phyloP scores from a whole-genome alignment of 202 grass and related monocot species.

The Eragrostis tef region DNA sequence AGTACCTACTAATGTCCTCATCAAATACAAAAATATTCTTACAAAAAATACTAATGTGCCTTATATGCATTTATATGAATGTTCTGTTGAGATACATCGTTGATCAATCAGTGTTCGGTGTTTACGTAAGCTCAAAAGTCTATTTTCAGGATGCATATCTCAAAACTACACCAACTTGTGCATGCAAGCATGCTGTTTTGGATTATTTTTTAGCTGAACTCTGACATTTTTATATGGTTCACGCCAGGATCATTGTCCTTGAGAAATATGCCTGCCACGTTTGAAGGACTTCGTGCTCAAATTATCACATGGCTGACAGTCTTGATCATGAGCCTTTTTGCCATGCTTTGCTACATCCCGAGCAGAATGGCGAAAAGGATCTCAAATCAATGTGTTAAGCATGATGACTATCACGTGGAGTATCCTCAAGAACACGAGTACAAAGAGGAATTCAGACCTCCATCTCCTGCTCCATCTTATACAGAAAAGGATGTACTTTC shows the following conservation, averaged over 20 bases:
- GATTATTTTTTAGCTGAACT: slow-evolving; percentile 8
- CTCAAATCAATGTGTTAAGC: slow-evolving; percentile 51
- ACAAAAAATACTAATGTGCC: background rate
- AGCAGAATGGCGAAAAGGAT: slow-evolving; percentile 70
- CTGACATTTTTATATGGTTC: slow-evolving; percentile 31
- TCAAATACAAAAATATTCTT: background rate
- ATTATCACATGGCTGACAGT: slow-evolving; percentile 72
- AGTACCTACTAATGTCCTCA: background rate
- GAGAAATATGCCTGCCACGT: slow-evolving; percentile 43
- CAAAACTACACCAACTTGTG: background rate
- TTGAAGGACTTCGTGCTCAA: slow-evolving; percentile 56
- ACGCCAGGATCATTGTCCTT: slow-evolving; percentile 53
- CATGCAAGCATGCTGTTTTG: slow-evolving; percentile 4
- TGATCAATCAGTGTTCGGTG: background rate
- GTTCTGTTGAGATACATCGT: background rate
- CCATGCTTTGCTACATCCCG: slow-evolving; percentile 59
- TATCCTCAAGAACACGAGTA: slow-evolving; percentile 60
- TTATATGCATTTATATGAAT: background rate
- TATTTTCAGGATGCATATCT: slow-evolving; percentile 4
- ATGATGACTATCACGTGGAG: slow-evolving; percentile 52
- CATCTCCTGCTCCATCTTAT: slow-evolving; percentile 82
- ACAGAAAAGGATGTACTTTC: slow-evolving; percentile 75
- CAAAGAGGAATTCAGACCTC: slow-evolving; percentile 84
- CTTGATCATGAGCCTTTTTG: slow-evolving; percentile 67
- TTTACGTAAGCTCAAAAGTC: background rate